A percentile compares a stretch with the other conserved stretches of the same genome.
Conservation (phyloP, 129 eudicot genomes). For the Silybum marianum region DNA sequence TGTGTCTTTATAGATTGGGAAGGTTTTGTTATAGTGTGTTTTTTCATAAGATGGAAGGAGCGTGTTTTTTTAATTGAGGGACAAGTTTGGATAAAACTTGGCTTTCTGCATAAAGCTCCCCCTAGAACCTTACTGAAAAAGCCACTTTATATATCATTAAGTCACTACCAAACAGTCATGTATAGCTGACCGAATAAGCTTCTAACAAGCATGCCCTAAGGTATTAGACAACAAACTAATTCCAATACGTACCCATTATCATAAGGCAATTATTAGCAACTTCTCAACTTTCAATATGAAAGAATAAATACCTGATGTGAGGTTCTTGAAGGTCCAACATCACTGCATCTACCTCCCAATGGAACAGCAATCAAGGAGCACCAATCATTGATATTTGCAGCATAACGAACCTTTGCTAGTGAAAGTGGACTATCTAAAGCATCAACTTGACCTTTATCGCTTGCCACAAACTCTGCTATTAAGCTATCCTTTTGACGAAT, state of each 20-base stretch:
- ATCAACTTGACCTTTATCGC: slow-evolving; percentile 39
- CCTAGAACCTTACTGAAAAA: too few species aligned
- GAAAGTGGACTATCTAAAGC: slow-evolving; percentile 58
- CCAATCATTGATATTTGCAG: slow-evolving; percentile 77
- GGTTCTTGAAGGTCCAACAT: slow-evolving; percentile 47
- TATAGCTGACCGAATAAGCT: too few species aligned
- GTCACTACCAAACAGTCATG: too few species aligned
- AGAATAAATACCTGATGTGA: slow-evolving; percentile 38
- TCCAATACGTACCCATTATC: neutral
- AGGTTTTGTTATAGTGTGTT: too few species aligned
- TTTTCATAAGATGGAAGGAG: too few species aligned
- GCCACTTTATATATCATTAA: too few species aligned
- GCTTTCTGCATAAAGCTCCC: too few species aligned
- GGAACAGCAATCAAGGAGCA: slow-evolving; percentile 72
- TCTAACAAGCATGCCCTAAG: neutral
- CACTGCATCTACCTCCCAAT: slow-evolving; percentile 79
- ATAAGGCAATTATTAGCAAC: neutral
- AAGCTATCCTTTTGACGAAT: slow-evolving; percentile 65
- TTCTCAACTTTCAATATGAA: neutral
- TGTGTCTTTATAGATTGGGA: too few species aligned
- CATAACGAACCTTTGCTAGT: slow-evolving; percentile 58
- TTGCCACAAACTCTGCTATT: slow-evolving; percentile 62
- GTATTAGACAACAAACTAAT: neutral
- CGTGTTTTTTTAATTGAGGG: too few species aligned
- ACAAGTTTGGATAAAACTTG: too few species aligned